These are phyloP conservation scores for Vitis amurensis DNA, from an alignment of 164 flowering plant genomes.

Conservation along the genomic window DNA sequence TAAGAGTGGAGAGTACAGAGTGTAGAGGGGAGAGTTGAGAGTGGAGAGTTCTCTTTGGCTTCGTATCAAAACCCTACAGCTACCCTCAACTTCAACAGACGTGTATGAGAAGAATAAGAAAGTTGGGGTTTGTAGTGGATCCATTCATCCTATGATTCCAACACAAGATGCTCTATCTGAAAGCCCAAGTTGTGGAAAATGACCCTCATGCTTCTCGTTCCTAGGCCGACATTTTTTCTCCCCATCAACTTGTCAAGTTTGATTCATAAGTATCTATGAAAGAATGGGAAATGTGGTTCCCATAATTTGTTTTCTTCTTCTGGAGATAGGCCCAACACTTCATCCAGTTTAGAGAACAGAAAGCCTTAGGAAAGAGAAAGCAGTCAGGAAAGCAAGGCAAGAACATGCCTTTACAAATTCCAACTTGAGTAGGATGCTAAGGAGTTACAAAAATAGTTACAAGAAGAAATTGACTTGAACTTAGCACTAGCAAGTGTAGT, in stretches of 20 bases:
- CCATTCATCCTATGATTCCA: no score
- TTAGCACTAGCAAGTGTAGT: slow-evolving; percentile 34
- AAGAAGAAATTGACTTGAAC: slow-evolving; percentile 40
- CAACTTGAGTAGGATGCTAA: slow-evolving; percentile 38
- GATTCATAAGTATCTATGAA: slow-evolving; percentile 15
- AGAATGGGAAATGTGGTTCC: not conserved
- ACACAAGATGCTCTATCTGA: slow-evolving; percentile 12
- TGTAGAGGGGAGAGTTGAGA: no score
- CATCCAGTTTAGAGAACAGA: slow-evolving; percentile 10
- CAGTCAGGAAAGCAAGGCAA: slow-evolving; percentile 11
- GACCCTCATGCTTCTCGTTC: not conserved
- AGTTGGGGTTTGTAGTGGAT: no score
- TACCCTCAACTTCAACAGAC: fast-evolving
- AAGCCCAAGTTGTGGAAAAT: slow-evolving; percentile 14
- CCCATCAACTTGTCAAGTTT: slow-evolving; percentile 7
- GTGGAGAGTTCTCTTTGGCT: no score
- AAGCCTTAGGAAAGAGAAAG: slow-evolving; percentile 3
- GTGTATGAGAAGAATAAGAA: no score
- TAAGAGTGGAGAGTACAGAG: no score
- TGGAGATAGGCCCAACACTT: slow-evolving; percentile 11
- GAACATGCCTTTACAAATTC: slow-evolving; percentile 22
- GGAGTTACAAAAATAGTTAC: slow-evolving; percentile 29
- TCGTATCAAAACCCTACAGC: no score
- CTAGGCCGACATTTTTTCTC: no score
- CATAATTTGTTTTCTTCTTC: not conserved